Percentiles rank a stretch among this genome's conserved stretches.
Conservation (phyloP, 257 asterid genomes). For the Paulownia fortunei region DNA sequence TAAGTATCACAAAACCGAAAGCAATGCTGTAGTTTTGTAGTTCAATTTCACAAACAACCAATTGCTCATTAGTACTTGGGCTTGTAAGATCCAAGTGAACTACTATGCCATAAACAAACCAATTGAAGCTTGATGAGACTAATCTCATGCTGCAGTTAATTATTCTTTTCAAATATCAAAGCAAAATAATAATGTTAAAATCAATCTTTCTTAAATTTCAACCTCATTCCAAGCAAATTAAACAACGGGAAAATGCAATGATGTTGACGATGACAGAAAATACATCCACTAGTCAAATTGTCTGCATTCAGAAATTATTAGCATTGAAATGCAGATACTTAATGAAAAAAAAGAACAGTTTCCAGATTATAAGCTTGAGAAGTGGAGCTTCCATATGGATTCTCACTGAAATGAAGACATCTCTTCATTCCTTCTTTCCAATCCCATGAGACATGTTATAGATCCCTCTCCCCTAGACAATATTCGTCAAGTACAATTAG, state of each 20-base stretch:
- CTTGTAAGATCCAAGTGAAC: background rate
- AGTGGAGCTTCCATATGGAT: constrained; percentile 3
- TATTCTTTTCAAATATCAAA: background rate
- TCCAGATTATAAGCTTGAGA: background rate
- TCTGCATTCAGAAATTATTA: constrained; percentile 30
- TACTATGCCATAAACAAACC: background rate
- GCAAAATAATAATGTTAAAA: background rate
- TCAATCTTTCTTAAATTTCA: background rate
- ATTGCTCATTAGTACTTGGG: background rate
- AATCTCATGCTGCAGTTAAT: background rate
- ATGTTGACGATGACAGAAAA: background rate
- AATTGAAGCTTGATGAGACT: background rate
- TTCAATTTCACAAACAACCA: background rate
- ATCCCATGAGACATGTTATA: constrained; percentile 79
- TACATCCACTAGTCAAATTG: constrained; percentile 12
- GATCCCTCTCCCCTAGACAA: constrained; percentile 66
- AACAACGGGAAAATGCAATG: constrained; percentile 2
- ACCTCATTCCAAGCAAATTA: background rate
- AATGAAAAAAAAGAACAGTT: background rate
- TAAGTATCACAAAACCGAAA: background rate
- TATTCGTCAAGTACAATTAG: constrained; percentile 15
- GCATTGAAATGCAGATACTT: constrained; percentile 15
- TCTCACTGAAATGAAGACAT: background rate
- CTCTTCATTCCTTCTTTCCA: constrained; percentile 74
- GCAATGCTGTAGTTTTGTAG: background rate